Evolutionary conservation across 2,329 filamentous ascomycete genomes (phyloP), one percentile per base, ranked within the genome.

Genomic region (Fusarium anguioides): DNA sequence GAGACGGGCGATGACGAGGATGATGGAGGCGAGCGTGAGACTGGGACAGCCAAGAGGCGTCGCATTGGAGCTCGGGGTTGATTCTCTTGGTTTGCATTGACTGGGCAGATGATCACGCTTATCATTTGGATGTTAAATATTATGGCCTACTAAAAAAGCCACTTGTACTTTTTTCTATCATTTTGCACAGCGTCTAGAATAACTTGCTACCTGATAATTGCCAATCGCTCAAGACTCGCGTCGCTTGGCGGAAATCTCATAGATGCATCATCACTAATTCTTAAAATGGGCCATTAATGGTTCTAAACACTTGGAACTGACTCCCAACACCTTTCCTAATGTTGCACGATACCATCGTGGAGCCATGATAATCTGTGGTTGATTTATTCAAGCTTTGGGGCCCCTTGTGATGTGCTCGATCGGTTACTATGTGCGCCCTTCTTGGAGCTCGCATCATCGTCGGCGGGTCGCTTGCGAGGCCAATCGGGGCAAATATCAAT

Each of bases 401-500:
- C 68, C 11, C 71, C 72, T 29, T 73, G 75, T 9, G 76, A 78
- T 23, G 75, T 76, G 47, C 75, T 77, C 4, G 77, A 78, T 15
- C 74, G 68, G 40, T 77, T 75, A 41, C 77, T 76, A 51, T 71
- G 60, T 3, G 57, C 53, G 7, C 68, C 66, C 60, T 76, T 77
- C 50, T 74, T 77, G 11, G 63, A 70, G 37, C 65, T 60, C 6
- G 54, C 58, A 35, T 71, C 69, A 27, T 80, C 76, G 31, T 76
- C 74, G 6, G 75, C 72, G 8, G 76, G 72, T 14, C 69, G 74
- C 75, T 97, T 97, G 74, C 91, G 89, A 4, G 96, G 96, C 96
- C 96, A 99, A 71, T 95, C 92, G 45, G 91, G 89, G 45, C 93
- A 94, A 60, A 96, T 88, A 73, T 99, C 96, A 66, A 99, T 98